phyloP scores from a whole-genome alignment of 2,329 filamentous ascomycete genomes.

The Talaromyces sp. region DNA sequence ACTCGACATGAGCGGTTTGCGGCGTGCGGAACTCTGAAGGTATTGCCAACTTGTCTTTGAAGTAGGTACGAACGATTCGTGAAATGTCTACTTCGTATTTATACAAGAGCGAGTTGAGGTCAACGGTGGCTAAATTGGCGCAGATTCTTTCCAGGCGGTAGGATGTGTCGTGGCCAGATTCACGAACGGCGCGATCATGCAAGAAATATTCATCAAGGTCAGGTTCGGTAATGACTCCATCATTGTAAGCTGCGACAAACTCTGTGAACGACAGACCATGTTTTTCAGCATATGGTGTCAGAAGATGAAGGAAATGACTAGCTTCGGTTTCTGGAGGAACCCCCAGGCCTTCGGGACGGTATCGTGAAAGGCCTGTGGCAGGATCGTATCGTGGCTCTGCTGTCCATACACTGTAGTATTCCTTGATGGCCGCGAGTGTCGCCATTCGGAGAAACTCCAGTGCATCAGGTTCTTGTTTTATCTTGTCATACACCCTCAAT shows the following conservation, averaged over 20 bases:
- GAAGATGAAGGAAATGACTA: constrained; percentile 77
- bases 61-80: constrained; percentile 76
- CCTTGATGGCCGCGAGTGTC: constrained; percentile 90
- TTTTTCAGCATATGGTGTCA: constrained; percentile 79
- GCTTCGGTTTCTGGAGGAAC: constrained; percentile 91
- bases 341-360: constrained; percentile 76
- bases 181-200: constrained; percentile 90
- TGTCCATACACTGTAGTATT: constrained; percentile 89
- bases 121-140: constrained; percentile 86
- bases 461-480: constrained; percentile 77
- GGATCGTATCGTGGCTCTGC: constrained; percentile 72
- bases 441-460: constrained; percentile 75
- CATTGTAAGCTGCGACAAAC: constrained; percentile 86
- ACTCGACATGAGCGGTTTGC: constrained; percentile 60
- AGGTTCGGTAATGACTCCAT: constrained; percentile 70
- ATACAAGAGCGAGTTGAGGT: constrained; percentile 90
- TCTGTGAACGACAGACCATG: constrained; percentile 75
- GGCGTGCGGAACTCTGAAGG: constrained; percentile 76
- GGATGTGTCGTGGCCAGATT: constrained; percentile 94
- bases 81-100: constrained; percentile 97
- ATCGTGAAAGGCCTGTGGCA: constrained; percentile 75
- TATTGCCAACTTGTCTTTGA: constrained; percentile 77
- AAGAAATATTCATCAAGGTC: constrained; percentile 93
- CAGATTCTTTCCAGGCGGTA: constrained; percentile 88
- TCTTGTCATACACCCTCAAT: constrained; percentile 86